Conservation (phyloP, 2,329 filamentous ascomycete genomes). For the Aspergillus thermomutatus region DNA sequence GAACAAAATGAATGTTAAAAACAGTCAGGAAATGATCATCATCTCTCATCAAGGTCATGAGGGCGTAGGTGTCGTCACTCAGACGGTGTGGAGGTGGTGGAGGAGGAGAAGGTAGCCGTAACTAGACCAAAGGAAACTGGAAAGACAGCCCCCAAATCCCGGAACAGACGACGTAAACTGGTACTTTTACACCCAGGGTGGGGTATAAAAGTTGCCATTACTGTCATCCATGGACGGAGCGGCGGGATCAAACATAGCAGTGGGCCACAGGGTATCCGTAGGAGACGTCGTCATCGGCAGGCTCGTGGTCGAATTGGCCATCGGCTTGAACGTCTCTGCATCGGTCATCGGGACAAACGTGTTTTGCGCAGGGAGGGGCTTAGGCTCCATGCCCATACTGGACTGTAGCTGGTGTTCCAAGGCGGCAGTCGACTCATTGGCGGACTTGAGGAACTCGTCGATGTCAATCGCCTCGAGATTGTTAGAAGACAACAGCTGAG, state of each 20-base stretch:
- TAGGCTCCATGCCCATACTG: slow-evolving; percentile 34
- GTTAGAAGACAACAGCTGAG: slow-evolving; percentile 39
- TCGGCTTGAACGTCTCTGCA: slow-evolving; percentile 19
- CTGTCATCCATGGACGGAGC: slow-evolving; percentile 29
- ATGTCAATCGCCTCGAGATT: slow-evolving; percentile 42
- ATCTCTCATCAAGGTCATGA: slow-evolving; percentile 45
- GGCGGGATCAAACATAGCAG: slow-evolving; percentile 30
- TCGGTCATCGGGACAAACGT: slow-evolving; percentile 26
- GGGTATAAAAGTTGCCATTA: slow-evolving; percentile 23
- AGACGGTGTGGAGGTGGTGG: slow-evolving; percentile 40
- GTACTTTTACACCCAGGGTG: slow-evolving; percentile 29
- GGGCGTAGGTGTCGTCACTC: slow-evolving; percentile 25
- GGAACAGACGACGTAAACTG: background rate
- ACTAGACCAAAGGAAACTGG: slow-evolving; percentile 18
- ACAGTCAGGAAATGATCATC: slow-evolving; percentile 39
- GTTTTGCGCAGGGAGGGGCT: slow-evolving; percentile 28
- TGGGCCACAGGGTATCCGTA: slow-evolving; percentile 33
- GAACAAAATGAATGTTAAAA: slow-evolving; percentile 19
- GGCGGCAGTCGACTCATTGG: slow-evolving; percentile 39
- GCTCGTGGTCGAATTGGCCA: slow-evolving; percentile 15
- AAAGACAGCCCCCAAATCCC: slow-evolving; percentile 9
- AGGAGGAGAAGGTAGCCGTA: slow-evolving; percentile 27
- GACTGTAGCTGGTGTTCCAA: slow-evolving; percentile 40
- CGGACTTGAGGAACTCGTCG: slow-evolving; percentile 43
- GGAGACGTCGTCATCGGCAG: slow-evolving; percentile 24